Evolutionary conservation across 2,329 filamentous ascomycete species (phyloP), one percentile per base, ranked within the genome.

Genomic region (Lomentospora prolificans): DNA sequence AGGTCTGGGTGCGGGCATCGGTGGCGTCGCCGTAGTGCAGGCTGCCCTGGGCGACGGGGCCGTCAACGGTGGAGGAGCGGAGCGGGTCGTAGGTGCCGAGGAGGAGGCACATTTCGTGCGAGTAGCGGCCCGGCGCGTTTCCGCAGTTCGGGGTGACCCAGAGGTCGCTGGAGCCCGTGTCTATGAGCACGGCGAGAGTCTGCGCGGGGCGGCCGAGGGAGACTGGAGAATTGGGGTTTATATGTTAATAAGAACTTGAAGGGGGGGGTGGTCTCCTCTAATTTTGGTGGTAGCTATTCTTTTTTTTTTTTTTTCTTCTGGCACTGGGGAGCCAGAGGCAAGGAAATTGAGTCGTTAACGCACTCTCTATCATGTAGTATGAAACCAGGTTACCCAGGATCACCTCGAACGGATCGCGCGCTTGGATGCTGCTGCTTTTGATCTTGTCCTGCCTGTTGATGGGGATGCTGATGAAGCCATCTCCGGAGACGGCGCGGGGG

Each of bases 141-240:
- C 62, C 54, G 62, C 78, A 81, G 54, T 72, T 66, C 1, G 78
- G 77, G 58, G 80, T 77, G 46, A 80, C 74, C 78, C 78, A 81
- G 6, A 80, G 70, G 62, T 79, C 76, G 59, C 74, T 74, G 4
- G 78, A 80, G 14, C 78, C 78, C 0, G 75, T 78, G 58, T 78
- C 75, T 55, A 78, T 67, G 36, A 77, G 69, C 33, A 78, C 73
- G 9, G 73, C 71, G 33, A 78, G 65, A 9, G 61, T 66, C 59
- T 78, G 75, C 1, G 66, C 63, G 4, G 72, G 69, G 1, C 66
- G 69, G 27, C 75, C 75, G 25, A 77, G 67, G 25, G 67, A 64
- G 41, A 77, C 74, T 77, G 12, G 55, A 53, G 24, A 31, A 46
- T 7, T n/a, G 7, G 4, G 36, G n/a, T 56, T n/a, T 52, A 46